phyloP scores from a whole-genome alignment of 495 filamentous ascomycete genomes.

The Lophium mytilinum region DNA sequence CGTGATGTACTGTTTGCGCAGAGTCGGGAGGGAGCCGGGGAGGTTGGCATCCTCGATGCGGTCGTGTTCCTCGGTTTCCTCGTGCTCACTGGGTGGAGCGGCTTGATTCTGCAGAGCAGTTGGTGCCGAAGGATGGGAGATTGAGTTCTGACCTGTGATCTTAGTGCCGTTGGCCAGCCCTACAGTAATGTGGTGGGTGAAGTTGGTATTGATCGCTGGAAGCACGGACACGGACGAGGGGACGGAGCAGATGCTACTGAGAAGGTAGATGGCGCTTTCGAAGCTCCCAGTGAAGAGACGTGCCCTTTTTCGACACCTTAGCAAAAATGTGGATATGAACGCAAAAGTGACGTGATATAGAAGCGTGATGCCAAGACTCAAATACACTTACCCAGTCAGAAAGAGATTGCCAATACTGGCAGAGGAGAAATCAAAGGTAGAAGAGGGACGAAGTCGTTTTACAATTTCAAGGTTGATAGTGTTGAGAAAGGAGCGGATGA shows the following conservation, averaged over 20 bases:
- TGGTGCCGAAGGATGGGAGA: conserved; percentile 67
- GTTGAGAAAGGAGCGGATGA: conserved; percentile 86
- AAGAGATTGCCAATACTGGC: conserved; percentile 94
- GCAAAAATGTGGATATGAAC: background rate
- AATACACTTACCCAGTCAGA: conserved; percentile 74
- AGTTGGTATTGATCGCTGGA: conserved; percentile 88
- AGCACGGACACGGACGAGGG: conserved; percentile 67
- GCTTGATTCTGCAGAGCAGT: conserved; percentile 35
- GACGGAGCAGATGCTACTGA: conserved; percentile 67
- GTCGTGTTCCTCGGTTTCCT: conserved; percentile 31
- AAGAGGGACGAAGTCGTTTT: conserved; percentile 70
- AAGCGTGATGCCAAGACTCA: conserved; percentile 19
- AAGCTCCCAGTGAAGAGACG: conserved; percentile 36
- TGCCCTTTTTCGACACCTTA: conserved; percentile 15
- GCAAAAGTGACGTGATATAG: background rate
- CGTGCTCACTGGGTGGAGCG: conserved; percentile 1
- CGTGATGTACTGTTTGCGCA: conserved; percentile 68
- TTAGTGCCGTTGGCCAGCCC: conserved; percentile 64
- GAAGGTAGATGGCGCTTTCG: conserved; percentile 37
- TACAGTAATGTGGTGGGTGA: conserved; percentile 86
- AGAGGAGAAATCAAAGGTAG: conserved; percentile 77
- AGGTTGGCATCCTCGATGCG: conserved; percentile 78
- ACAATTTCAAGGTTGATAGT: conserved; percentile 83
- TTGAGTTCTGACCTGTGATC: conserved; percentile 90
- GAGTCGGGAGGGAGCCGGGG: conserved; percentile 70